phyloP scores from a whole-genome alignment of 2,329 filamentous ascomycete species.

The Exophiala phaeomuriformis region DNA sequence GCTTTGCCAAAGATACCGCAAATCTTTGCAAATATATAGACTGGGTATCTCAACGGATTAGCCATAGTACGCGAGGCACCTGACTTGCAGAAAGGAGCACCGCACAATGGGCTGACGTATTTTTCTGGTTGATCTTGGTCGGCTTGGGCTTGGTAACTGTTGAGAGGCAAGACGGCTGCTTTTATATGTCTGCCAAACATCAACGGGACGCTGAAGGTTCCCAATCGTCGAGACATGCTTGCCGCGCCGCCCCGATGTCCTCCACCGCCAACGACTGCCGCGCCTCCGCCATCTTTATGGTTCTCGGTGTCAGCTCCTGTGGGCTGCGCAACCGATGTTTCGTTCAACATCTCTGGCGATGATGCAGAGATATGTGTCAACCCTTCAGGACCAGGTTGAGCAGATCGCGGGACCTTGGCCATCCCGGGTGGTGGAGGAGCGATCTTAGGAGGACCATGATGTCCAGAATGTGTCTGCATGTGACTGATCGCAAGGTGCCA shows the following conservation, averaged over 20 bases:
- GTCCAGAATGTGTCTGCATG: no score
- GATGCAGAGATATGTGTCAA: no score
- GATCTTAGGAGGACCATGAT: neutral
- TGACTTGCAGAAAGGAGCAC: neutral
- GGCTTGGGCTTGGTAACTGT: neutral
- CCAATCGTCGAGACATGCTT: neutral
- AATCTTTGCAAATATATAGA: neutral
- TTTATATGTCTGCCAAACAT: neutral
- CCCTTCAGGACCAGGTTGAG: no score
- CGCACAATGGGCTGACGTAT: neutral
- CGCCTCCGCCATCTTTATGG: no score
- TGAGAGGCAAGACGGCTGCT: neutral
- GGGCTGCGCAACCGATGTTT: no score
- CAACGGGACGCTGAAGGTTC: neutral
- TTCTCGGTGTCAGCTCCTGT: no score
- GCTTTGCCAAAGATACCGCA: neutral
- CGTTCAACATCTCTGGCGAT: no score
- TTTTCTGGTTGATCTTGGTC: neutral
- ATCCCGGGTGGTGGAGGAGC: neutral
- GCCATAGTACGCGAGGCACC: neutral
- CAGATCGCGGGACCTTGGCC: neutral
- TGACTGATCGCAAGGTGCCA: no score
- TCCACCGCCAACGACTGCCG: no score
- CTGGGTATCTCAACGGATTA: slow-evolving; percentile 1
- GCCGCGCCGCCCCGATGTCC: neutral